These are phyloP conservation scores for Aspergillus carbonarius DNA, from an alignment of 2,329 filamentous ascomycete genomes.

Conservation along the genomic window DNA sequence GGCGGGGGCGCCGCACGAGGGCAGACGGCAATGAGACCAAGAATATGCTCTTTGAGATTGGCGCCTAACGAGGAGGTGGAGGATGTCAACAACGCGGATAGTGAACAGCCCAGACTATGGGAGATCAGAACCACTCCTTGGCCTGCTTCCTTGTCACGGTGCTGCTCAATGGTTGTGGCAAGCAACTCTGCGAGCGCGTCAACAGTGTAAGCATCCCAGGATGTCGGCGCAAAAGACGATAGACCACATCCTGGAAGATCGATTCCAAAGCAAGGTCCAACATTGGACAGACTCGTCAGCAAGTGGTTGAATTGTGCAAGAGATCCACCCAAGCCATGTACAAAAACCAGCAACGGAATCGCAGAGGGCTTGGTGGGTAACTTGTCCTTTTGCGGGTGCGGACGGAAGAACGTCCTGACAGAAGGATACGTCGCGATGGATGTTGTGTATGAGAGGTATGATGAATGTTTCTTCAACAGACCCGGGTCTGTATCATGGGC, in stretches of 20 bases:
- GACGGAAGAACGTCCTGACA: constrained; percentile 79
- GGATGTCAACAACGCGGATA: constrained; percentile 71
- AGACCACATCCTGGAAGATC: constrained; percentile 88
- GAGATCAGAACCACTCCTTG: constrained; percentile 79
- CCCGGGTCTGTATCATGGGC: constrained; percentile 64
- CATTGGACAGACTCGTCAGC: constrained; percentile 75
- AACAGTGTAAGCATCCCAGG: constrained; percentile 76
- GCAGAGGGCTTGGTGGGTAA: constrained; percentile 71
- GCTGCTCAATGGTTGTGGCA: constrained; percentile 69
- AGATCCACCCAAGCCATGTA: constrained; percentile 92
- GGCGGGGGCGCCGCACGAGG: constrained; percentile 67
- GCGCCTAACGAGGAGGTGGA: constrained; percentile 54
- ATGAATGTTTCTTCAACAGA: constrained; percentile 75
- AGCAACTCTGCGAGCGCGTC: constrained; percentile 74
- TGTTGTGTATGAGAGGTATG: constrained; percentile 70
- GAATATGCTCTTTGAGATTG: constrained; percentile 62
- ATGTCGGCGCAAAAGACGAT: constrained; percentile 68
- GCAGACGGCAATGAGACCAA: constrained; percentile 78
- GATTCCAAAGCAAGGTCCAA: constrained; percentile 80
- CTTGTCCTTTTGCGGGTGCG: constrained; percentile 78
- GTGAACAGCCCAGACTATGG: constrained; percentile 85
- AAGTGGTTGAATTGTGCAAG: constrained; percentile 83
- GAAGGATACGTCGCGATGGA: constrained; percentile 67
- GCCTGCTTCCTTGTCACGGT: constrained; percentile 62
- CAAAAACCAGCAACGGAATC: constrained; percentile 81